Base-by-base conservation (phyloP, 1,284 basidiomycete genomes). In the Cryptococcus jaspeensis region DNA sequence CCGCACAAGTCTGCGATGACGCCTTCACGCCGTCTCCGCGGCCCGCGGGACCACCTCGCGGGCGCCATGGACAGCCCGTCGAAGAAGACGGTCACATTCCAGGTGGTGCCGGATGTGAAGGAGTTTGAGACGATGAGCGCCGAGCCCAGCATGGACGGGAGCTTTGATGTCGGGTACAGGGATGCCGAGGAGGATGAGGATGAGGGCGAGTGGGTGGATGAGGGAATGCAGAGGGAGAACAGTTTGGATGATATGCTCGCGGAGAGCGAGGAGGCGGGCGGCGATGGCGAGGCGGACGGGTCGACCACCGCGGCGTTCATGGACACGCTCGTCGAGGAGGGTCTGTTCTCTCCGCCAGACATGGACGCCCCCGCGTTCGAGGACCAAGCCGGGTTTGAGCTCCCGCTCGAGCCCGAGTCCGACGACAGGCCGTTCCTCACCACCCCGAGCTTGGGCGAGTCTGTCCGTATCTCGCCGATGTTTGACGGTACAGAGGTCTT, bases 21-120 rank as follows among this genome's bases (percentile, higher is more conserved):
- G 22, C 64, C 69, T n/a, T 89, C 89, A 0, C 85, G 85, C 63
- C 84, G 90, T 38, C 82, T 93, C 51, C 87, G 89, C 64, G 93
- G 92, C 2, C 92, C 92, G 5, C 85, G 90, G 38, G 53, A 61
- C 50, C 45, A 65, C 55, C 23, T 62, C 50, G 46, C 56, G 48
- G 50, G 58, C 42, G 23, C 55, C 37, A 59, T 69, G 74, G 54
- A 83, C 74, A 69, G 81, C 82, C 55, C 83, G 81, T 67, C 82
- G 82, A 55, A 52, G 38, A 78, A 92, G 76, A 93, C 87, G 0
- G 93, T 96, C 47, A 91, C 87, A 0, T 96, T 92, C 65, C 84
- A 90, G 73, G 85, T 89, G 64, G 82, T 85, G 8, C 90, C 90
- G 62, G 90, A 95, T 64, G 90, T 96, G 25, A 80, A 94, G 56